Conservation (phyloP, 2,329 filamentous ascomycete species). For the Leptoxyphium fumago region DNA sequence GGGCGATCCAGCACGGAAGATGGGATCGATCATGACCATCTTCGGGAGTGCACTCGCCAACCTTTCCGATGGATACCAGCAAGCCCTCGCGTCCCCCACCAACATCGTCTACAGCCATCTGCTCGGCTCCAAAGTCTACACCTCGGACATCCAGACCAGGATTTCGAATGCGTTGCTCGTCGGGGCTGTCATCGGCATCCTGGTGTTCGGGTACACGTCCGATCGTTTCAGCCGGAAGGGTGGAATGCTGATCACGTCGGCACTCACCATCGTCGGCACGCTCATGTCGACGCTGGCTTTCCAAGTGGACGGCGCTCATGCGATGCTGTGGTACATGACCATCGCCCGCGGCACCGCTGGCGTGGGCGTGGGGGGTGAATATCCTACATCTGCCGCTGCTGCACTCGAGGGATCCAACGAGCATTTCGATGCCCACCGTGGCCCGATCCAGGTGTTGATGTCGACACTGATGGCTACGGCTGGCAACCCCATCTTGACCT, state of each 20-base stretch:
- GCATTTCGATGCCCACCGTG: slow-evolving; percentile 19
- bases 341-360: slow-evolving; percentile 31
- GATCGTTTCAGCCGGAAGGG: slow-evolving; percentile 21
- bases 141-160: slow-evolving; percentile 16
- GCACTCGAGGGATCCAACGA: slow-evolving; percentile 37
- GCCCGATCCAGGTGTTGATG: slow-evolving; percentile 14
- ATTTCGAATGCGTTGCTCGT: slow-evolving; percentile 21
- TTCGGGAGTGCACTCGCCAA: slow-evolving; percentile 16
- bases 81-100: slow-evolving; percentile 19
- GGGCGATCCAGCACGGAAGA: neutral
- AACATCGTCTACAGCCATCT: slow-evolving; percentile 21
- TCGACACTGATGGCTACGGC: slow-evolving; percentile 11
- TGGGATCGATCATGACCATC: slow-evolving; percentile 7
- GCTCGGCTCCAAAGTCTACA: slow-evolving; percentile 15
- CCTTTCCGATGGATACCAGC: slow-evolving; percentile 21
- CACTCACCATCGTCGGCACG: slow-evolving; percentile 18
- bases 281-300: slow-evolving; percentile 25
- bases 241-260: slow-evolving; percentile 20
- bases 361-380: slow-evolving; percentile 25
- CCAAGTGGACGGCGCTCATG: slow-evolving; percentile 19
- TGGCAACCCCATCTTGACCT: slow-evolving; percentile 11
- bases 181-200: slow-evolving; percentile 20
- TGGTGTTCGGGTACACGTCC: slow-evolving; percentile 19
- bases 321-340: slow-evolving; percentile 41
- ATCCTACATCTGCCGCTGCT: slow-evolving; percentile 33